Percentiles rank a stretch among this genome's conserved stretches.
phyloP scores from a whole-genome alignment of 1,284 basidiomycete genomes.

The Ustilago trichophora region DNA sequence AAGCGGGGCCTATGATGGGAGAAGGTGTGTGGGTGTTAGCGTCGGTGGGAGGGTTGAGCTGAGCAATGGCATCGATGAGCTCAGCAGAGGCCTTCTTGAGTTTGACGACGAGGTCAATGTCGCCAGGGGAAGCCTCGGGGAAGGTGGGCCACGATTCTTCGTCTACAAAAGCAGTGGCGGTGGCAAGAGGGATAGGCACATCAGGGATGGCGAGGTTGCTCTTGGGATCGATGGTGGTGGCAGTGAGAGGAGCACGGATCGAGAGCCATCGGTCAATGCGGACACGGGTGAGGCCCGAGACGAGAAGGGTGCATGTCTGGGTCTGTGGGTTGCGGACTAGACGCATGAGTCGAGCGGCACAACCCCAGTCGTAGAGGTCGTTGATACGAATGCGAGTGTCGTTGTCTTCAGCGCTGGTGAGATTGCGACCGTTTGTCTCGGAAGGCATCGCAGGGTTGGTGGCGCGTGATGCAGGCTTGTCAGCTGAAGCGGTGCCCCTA shows the following conservation, averaged over 20 bases:
- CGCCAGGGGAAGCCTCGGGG: slow-evolving; percentile 35
- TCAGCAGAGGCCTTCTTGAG: slow-evolving; percentile 51
- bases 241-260: slow-evolving; percentile 56
- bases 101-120: slow-evolving; percentile 41
- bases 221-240: slow-evolving; percentile 53
- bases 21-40: slow-evolving; percentile 21
- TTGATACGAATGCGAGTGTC: slow-evolving; percentile 49
- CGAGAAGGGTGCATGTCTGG: slow-evolving; percentile 60
- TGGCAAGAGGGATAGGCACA: slow-evolving; percentile 56
- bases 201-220: slow-evolving; percentile 56
- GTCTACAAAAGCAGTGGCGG: slow-evolving; percentile 54
- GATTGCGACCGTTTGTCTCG: slow-evolving; percentile 23
- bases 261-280: slow-evolving; percentile 61
- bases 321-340: slow-evolving; percentile 59
- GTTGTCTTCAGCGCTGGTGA: slow-evolving; percentile 36
- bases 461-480: slow-evolving; percentile 34
- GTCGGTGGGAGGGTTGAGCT: slow-evolving; percentile 35
- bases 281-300: slow-evolving; percentile 60
- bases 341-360: slow-evolving; percentile 61
- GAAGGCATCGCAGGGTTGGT: slow-evolving; percentile 39
- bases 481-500: slow-evolving; percentile 41
- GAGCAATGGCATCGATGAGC: slow-evolving; percentile 53
- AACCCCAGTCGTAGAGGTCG: slow-evolving; percentile 60
- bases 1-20: slow-evolving; percentile 38
- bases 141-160: slow-evolving; percentile 46